These are phyloP conservation scores for Verticillium klebahnii DNA, from an alignment of 2,329 filamentous ascomycete genomes.

Conservation along the genomic window DNA sequence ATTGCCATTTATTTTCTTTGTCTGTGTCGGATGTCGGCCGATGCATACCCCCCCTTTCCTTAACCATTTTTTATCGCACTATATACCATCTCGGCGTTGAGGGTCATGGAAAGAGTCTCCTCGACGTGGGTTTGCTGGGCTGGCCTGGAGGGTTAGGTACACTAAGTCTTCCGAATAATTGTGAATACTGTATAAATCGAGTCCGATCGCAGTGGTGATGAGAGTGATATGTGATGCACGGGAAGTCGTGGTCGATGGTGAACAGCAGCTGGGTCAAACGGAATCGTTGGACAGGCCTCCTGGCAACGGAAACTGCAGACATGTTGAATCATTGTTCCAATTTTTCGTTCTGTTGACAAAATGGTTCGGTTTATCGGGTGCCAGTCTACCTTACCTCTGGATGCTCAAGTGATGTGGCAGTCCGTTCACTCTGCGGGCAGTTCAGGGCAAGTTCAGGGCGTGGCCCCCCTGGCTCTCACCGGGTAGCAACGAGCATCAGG, in stretches of 20 bases:
- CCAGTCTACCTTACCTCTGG: too few relatives aligned
- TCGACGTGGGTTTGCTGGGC: background rate
- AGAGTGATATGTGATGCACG: background rate
- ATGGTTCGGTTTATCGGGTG: too few relatives aligned
- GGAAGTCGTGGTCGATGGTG: background rate
- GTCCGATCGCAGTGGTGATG: background rate
- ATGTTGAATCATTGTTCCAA: too few relatives aligned
- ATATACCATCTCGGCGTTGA: slow-evolving; percentile 15
- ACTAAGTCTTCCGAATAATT: background rate
- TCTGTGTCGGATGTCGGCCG: background rate
- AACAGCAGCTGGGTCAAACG: too few relatives aligned
- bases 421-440: too few relatives aligned
- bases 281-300: too few relatives aligned
- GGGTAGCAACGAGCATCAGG: background rate
- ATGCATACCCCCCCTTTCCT: background rate
- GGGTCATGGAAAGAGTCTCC: slow-evolving; percentile 6
- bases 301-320: too few relatives aligned
- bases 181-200: background rate
- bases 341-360: too few relatives aligned
- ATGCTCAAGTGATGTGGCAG: too few relatives aligned
- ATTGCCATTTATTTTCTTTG: background rate
- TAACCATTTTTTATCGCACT: slow-evolving; percentile 1
- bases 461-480: too few relatives aligned
- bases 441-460: too few relatives aligned
- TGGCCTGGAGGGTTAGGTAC: background rate